These are phyloP conservation scores for Magnaporthales sp. DNA, from an alignment of 2,329 filamentous ascomycete species.

Conservation along the genomic window DNA sequence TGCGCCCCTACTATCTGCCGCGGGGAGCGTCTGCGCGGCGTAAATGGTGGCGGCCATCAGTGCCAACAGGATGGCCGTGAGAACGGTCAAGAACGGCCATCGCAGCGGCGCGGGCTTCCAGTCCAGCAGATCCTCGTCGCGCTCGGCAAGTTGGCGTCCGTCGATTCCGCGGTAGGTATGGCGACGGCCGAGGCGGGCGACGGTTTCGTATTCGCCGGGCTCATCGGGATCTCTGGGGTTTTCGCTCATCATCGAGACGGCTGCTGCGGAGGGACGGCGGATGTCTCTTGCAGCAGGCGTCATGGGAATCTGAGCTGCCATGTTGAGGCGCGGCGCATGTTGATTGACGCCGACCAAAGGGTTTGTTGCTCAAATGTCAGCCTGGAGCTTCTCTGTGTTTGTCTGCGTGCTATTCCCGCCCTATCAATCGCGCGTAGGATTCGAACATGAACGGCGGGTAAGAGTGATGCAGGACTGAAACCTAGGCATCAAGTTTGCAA, in stretches of 20 bases:
- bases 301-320: neutral
- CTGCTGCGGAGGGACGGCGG: neutral
- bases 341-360: neutral
- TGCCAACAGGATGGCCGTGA: slow-evolving; percentile 32
- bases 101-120: slow-evolving; percentile 5
- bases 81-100: slow-evolving; percentile 37
- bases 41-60: slow-evolving; percentile 24
- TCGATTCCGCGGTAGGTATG: slow-evolving; percentile 5
- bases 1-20: neutral
- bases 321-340: neutral
- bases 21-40: neutral
- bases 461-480: neutral
- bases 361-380: neutral
- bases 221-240: neutral
- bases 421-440: neutral
- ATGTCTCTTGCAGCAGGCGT: neutral
- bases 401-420: neutral
- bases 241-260: neutral
- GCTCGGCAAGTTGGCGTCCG: neutral
- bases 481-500: neutral
- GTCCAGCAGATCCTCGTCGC: neutral
- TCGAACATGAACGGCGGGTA: neutral
- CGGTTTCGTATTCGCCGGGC: slow-evolving; percentile 3
- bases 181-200: neutral
- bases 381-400: neutral